Percentiles rank a stretch among this genome's conserved stretches.
These are phyloP conservation scores for Saturnispora sanitii DNA, from an alignment of 805 yeast genomes.

Conservation along the genomic window DNA sequence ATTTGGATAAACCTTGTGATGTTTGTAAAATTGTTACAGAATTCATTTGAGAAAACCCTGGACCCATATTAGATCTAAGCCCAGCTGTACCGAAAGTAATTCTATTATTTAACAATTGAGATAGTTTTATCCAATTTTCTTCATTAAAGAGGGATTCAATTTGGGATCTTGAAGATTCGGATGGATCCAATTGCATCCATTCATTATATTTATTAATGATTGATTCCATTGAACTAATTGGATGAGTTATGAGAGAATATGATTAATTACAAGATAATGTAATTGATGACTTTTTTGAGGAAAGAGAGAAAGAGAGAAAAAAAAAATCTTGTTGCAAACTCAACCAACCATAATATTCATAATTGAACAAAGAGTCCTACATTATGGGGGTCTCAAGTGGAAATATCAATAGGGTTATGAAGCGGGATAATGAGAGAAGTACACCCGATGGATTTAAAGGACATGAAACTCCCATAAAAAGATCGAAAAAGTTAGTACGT, in stretches of 20 bases:
- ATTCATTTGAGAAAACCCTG: conserved; percentile 86
- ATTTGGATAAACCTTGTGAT: conserved; percentile 66
- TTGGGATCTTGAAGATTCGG: not conserved
- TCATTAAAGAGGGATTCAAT: conserved; percentile 18
- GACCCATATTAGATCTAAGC: conserved; percentile 75
- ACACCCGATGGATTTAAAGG: too few species aligned
- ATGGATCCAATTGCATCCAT: conserved; percentile 3
- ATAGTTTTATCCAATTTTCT: conserved; percentile 34
- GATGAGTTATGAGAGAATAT: not conserved
- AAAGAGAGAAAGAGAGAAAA: not conserved
- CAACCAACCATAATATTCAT: too few species aligned
- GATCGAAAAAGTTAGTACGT: not conserved
- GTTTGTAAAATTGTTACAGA: conserved; percentile 84
- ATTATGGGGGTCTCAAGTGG: too few species aligned
- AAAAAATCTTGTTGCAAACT: too few species aligned
- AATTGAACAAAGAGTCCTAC: too few species aligned
- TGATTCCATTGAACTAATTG: not conserved
- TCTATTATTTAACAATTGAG: conserved; percentile 42
- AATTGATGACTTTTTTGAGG: not conserved
- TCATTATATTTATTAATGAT: conserved; percentile 1
- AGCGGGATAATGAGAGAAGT: too few species aligned
- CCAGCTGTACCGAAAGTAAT: conserved; percentile 93
- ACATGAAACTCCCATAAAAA: too few species aligned
- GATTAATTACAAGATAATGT: too few species aligned
- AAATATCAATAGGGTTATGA: too few species aligned